Percentiles rank a stretch among this genome's conserved stretches.
phyloP scores from a whole-genome alignment of 768 basidiomycete genomes.

The Rhodotorula toruloides region DNA sequence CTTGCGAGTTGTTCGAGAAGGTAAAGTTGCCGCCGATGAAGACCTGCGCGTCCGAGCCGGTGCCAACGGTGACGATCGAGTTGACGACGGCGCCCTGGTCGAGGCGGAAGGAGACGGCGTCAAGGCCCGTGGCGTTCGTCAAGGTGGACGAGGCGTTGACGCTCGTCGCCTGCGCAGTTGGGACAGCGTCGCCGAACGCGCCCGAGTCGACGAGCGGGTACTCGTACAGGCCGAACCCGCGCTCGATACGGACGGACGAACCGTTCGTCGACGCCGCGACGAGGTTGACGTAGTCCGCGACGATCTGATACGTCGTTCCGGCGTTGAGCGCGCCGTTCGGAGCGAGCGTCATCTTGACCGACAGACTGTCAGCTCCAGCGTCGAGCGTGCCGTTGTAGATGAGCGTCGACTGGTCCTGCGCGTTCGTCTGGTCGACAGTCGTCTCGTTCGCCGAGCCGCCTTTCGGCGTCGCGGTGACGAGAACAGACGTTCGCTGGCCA shows the following conservation, averaged over 20 bases:
- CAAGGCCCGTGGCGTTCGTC: constrained; percentile 38
- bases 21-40: constrained; percentile 65
- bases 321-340: constrained; percentile 57
- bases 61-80: constrained; percentile 6
- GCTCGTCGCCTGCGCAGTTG: background rate
- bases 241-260: constrained; percentile 38
- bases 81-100: constrained; percentile 11
- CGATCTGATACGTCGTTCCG: constrained; percentile 67
- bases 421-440: constrained; percentile 68
- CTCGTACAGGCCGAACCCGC: constrained; percentile 81
- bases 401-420: constrained; percentile 56
- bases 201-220: constrained; percentile 61
- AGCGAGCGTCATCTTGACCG: constrained; percentile 69
- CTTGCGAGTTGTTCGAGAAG: constrained; percentile 51
- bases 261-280: constrained; percentile 57
- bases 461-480: constrained; percentile 63
- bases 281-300: constrained; percentile 81
- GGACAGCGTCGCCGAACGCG: constrained; percentile 41
- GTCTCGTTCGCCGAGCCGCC: constrained; percentile 66
- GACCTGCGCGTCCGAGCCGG: background rate
- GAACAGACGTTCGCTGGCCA: constrained; percentile 67
- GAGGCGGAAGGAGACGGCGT: constrained; percentile 35
- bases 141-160: constrained; percentile 25
- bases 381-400: constrained; percentile 80
- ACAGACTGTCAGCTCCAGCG: constrained; percentile 61